A percentile compares a stretch with the other conserved stretches of the same genome.
Evolutionary conservation across 2,329 filamentous ascomycete genomes (phyloP).

Genomic region (Botrytis fabae): DNA sequence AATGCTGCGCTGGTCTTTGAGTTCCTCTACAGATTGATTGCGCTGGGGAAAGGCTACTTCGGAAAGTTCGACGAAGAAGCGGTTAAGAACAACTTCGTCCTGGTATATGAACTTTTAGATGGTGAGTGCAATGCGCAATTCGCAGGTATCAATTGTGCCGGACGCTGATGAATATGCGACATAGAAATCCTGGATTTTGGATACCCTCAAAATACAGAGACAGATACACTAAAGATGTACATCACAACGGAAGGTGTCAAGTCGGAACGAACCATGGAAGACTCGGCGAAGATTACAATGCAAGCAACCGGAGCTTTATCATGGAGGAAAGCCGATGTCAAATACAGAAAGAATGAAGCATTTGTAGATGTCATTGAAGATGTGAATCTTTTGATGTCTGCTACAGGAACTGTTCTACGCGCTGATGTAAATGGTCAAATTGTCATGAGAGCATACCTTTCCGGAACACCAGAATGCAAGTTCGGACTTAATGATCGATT

Average conservation of each 20-base stretch:
- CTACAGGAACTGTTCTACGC: constrained; percentile 88
- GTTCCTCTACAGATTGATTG: constrained; percentile 90
- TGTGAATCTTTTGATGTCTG: constrained; percentile 98
- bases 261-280: constrained; percentile 79
- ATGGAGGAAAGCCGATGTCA: constrained; percentile 96
- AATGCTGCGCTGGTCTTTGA: constrained; percentile 98
- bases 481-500: constrained; percentile 96
- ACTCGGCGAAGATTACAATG: constrained; percentile 98
- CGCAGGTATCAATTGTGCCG: neutral
- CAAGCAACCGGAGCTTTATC: constrained; percentile 96
- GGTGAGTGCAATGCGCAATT: constrained; percentile 53
- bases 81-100: constrained; percentile 99
- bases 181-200: constrained; percentile 97
- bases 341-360: constrained; percentile 98
- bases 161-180: neutral
- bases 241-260: constrained; percentile 99
- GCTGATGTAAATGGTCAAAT: constrained; percentile 98
- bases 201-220: constrained; percentile 98
- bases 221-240: constrained; percentile 99
- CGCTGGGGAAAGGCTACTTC: constrained; percentile 92
- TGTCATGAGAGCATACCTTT: constrained; percentile 96
- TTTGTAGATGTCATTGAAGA: constrained; percentile 99
- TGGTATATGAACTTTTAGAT: constrained; percentile 96
- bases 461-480: constrained; percentile 96
- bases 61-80: constrained; percentile 99